These are phyloP conservation scores for Hanseniaspora uvarum DNA, from an alignment of 1,139 yeast genomes.

Conservation along the genomic window DNA sequence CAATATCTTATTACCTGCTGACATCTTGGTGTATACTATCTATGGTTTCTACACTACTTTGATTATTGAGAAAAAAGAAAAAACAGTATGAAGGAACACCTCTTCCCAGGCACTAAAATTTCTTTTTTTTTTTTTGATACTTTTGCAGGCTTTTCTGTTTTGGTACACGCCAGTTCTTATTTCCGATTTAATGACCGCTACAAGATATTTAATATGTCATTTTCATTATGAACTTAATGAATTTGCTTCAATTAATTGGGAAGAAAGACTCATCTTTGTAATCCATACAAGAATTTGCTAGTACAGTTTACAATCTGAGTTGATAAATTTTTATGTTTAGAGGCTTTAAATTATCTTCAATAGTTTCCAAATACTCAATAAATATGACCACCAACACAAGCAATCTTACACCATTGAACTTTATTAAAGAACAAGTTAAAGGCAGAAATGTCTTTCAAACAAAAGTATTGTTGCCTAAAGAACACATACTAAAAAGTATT, in stretches of 20 bases:
- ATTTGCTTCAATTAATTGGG: too few relatives aligned
- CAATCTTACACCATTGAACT: background rate
- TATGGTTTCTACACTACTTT: background rate
- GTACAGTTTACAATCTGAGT: too few relatives aligned
- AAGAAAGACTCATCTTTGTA: too few relatives aligned
- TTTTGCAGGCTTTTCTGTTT: background rate
- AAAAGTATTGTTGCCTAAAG: slow-evolving; percentile 5
- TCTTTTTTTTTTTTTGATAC: background rate
- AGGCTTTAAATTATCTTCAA: background rate
- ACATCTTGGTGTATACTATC: background rate
- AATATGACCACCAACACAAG: background rate
- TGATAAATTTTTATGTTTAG: background rate
- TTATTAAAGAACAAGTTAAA: background rate
- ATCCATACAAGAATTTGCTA: too few relatives aligned
- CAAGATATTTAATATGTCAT: background rate
- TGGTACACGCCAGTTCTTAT: background rate
- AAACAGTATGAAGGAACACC: too few relatives aligned
- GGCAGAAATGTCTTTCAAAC: background rate
- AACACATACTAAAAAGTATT: slow-evolving; percentile 1
- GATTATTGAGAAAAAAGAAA: too few relatives aligned
- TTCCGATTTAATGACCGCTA: background rate
- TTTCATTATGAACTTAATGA: background rate
- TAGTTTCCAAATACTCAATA: background rate
- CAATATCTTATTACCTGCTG: slow-evolving; percentile 1
- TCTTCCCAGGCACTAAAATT: background rate